A percentile compares a stretch with the other conserved stretches of the same genome.
phyloP scores from a whole-genome alignment of 2,329 filamentous ascomycete genomes.

The Aspergillus piperis region DNA sequence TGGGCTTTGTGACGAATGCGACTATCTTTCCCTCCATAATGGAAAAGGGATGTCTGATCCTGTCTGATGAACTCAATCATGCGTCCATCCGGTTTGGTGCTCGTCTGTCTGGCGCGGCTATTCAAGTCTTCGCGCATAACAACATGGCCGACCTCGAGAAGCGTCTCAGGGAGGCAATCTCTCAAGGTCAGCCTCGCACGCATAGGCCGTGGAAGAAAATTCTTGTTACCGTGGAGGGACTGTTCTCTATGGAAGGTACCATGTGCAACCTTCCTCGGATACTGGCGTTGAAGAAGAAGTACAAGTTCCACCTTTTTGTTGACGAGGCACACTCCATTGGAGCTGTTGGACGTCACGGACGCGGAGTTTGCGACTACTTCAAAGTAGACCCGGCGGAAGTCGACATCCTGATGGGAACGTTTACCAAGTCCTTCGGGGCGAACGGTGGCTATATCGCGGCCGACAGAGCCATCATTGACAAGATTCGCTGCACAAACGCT shows the following conservation, averaged over 20 bases:
- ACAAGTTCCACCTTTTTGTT: constrained; percentile 92
- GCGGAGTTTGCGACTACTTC: constrained; percentile 95
- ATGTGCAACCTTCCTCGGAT: constrained; percentile 91
- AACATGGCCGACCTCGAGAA: constrained; percentile 83
- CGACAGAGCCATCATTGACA: constrained; percentile 86
- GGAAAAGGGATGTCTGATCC: constrained; percentile 84
- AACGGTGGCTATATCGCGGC: constrained; percentile 92
- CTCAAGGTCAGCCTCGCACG: constrained; percentile 90
- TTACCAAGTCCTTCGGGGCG: constrained; percentile 95
- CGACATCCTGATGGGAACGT: constrained; percentile 93
- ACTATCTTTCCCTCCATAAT: constrained; percentile 87
- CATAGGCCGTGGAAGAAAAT: constrained; percentile 99
- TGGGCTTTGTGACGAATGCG: constrained; percentile 97
- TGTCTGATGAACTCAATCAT: constrained; percentile 95
- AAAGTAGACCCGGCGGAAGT: constrained; percentile 80
- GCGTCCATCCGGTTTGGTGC: constrained; percentile 92
- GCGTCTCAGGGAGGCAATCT: constrained; percentile 82
- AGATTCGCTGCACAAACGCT: constrained; percentile 78
- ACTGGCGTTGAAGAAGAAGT: constrained; percentile 80
- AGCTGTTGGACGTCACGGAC: constrained; percentile 81
- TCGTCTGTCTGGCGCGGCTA: constrained; percentile 85
- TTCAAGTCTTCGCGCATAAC: constrained; percentile 94
- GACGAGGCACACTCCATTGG: constrained; percentile 96
- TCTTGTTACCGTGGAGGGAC: constrained; percentile 85
- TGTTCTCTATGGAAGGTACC: constrained; percentile 98